Evolutionary conservation across 2,329 filamentous ascomycete species (phyloP), one percentile per base, ranked within the genome.

Genomic region (Metarhizium anisopliae): DNA sequence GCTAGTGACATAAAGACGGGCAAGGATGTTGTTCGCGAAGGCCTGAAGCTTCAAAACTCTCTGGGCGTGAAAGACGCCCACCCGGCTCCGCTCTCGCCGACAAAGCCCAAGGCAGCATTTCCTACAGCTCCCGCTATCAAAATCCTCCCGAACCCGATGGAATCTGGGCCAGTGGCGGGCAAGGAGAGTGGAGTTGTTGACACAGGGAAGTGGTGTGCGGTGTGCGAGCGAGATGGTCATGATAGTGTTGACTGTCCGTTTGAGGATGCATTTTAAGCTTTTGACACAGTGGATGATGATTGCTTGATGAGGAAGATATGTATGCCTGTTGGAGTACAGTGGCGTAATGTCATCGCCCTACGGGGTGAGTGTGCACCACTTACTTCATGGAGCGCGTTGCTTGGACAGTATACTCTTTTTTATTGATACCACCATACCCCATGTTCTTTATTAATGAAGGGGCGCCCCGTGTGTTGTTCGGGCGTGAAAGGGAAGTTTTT

Each of bases 191-290:
- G 88, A 1, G 75, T 89, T 50, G 78, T 93, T 61, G 90, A 97
- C 65, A 83, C 86, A 55, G 82, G 86, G 59, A 96, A 96, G 74
- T 99, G 94, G 94, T 99, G 94, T 72, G 94, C 94, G 16, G 78
- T 97, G 49, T 99, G 94, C 69, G 94, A 99, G 76, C 84, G 90
- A 59, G 94, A 99, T 66, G 94, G 94, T 14, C 94, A 99, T 69
- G 89, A 96, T 71, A 96, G 93, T 66, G 92, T 95, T 59, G 90
- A 95, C 70, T 96, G 92, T 72, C 91, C 92, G 13, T 88, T 95
- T 71, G 92, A 96, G 73, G 90, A 95, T 70, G 84, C 84, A 35
- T 88, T 86, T 61, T 86, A 49, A 11, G 45, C 45, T 30, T 18
- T 7, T 30, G n/a, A 5, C 6, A 25, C n/a, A 5, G 42, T 20